phyloP scores from a whole-genome alignment of 306 rosid genomes.

The Biancaea sappan region DNA sequence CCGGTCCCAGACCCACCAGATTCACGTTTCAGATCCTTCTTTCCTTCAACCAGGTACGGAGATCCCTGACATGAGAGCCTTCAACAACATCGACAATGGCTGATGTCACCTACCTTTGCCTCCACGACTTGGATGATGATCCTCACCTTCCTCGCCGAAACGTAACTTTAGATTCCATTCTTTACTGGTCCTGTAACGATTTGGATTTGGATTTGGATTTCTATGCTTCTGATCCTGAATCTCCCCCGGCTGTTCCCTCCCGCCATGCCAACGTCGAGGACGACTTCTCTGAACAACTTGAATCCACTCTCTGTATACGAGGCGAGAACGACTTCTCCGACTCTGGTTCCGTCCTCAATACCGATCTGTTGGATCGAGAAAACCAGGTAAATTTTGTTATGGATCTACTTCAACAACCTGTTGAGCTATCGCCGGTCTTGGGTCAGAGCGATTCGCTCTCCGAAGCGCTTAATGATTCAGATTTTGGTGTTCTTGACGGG shows the following conservation, averaged over 20 bases:
- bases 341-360: conserved; percentile 35
- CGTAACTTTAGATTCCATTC: conserved; percentile 32
- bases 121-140: conserved; percentile 41
- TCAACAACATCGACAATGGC: background rate
- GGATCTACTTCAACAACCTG: conserved; percentile 89
- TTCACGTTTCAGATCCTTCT: no score
- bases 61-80: background rate
- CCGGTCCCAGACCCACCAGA: no score
- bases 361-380: conserved; percentile 51
- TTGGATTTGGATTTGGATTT: no score
- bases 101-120: conserved; percentile 34
- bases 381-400: conserved; percentile 73
- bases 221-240: conserved; percentile 45
- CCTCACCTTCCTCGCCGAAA: conserved; percentile 21
- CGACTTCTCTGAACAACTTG: conserved; percentile 27
- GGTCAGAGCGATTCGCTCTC: conserved; percentile 37
- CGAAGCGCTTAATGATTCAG: conserved; percentile 41
- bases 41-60: no score
- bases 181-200: conserved; percentile 35
- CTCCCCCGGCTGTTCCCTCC: conserved; percentile 30
- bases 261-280: conserved; percentile 16
- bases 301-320: conserved; percentile 5
- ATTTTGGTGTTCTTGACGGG: conserved; percentile 54
- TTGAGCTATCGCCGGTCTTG: conserved; percentile 68
- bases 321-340: conserved; percentile 29